phyloP scores from a whole-genome alignment of 495 filamentous ascomycete genomes.

The Extremus antarcticus region DNA sequence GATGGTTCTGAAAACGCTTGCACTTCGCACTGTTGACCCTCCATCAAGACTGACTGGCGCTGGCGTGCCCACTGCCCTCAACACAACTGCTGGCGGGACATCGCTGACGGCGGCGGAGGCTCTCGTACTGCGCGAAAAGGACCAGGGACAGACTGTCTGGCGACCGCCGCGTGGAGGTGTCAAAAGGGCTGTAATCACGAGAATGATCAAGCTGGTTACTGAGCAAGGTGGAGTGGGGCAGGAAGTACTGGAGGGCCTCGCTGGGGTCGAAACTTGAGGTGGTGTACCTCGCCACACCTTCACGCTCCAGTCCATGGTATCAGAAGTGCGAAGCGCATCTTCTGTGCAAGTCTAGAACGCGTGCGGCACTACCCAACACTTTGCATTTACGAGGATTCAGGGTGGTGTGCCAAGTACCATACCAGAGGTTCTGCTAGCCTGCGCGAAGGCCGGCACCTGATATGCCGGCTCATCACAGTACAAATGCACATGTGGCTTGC shows the following conservation, averaged over 20 bases:
- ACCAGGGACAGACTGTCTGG: constrained; percentile 63
- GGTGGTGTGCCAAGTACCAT: too few relatives aligned
- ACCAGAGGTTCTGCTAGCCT: too few relatives aligned
- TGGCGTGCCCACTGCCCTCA: constrained; percentile 57
- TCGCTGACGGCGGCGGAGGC: constrained; percentile 39
- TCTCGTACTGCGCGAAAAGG: constrained; percentile 40
- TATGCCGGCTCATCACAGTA: too few relatives aligned
- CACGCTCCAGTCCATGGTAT: background rate
- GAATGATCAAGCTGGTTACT: constrained; percentile 41
- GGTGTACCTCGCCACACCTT: background rate
- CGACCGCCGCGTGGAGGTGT: constrained; percentile 64
- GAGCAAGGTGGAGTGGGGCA: constrained; percentile 61
- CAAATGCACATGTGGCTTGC: too few relatives aligned
- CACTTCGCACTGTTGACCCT: constrained; percentile 57
- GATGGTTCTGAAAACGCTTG: constrained; percentile 31
- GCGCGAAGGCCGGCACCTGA: too few relatives aligned
- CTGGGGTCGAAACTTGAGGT: constrained; percentile 33
- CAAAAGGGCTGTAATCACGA: constrained; percentile 53
- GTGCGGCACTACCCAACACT: too few relatives aligned
- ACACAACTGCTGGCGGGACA: constrained; percentile 51
- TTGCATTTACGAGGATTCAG: background rate
- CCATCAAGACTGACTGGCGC: constrained; percentile 60
- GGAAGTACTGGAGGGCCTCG: constrained; percentile 71
- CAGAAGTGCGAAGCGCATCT: background rate
- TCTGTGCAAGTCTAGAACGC: too few relatives aligned